phyloP scores from a whole-genome alignment of 441 rosid genomes.

The Erysimum cheiri region DNA sequence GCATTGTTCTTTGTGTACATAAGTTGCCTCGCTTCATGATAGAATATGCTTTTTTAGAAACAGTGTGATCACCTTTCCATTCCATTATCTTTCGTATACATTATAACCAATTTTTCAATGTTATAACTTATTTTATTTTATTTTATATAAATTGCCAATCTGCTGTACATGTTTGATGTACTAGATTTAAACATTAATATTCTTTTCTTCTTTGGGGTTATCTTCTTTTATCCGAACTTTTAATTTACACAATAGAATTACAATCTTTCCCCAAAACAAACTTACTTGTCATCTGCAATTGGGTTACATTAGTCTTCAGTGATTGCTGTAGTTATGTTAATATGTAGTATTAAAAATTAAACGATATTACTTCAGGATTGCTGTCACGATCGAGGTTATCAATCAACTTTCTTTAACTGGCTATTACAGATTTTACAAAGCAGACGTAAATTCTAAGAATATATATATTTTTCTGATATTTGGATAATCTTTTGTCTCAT shows the following conservation, averaged over 20 bases:
- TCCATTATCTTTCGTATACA: conserved; percentile 30
- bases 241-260: not conserved
- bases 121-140: not conserved
- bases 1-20: conserved; percentile 49
- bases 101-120: not conserved
- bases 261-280: not conserved
- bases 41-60: conserved; percentile 31
- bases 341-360: not conserved
- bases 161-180: conserved; percentile 13
- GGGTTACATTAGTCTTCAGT: conserved; percentile 1
- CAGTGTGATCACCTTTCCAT: conserved; percentile 35
- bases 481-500: not conserved
- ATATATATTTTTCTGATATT: not conserved
- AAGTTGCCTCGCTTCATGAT: conserved; percentile 45
- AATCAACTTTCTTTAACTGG: not conserved
- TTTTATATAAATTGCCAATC: conserved; percentile 16
- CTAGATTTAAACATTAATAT: not conserved
- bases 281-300: not conserved
- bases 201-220: not conserved
- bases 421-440: not conserved
- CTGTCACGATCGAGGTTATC: not conserved
- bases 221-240: not conserved
- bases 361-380: not conserved
- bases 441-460: not conserved
- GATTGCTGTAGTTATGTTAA: not conserved